A percentile compares a stretch with the other conserved stretches of the same genome.
These are phyloP conservation scores for Neocucurbitaria cava DNA, from an alignment of 2,329 filamentous ascomycete genomes.

Conservation along the genomic window DNA sequence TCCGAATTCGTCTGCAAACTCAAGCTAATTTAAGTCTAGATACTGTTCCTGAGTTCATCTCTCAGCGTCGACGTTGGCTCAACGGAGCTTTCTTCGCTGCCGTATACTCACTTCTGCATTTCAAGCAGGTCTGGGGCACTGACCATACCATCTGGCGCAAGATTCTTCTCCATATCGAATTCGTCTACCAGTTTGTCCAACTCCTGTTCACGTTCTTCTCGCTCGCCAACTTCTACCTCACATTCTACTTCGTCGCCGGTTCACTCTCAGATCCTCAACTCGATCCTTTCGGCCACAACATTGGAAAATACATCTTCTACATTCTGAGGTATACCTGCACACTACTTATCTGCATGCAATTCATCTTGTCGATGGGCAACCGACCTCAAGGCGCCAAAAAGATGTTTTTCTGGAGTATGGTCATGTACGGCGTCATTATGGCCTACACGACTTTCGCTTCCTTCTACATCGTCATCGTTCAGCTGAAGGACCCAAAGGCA, in stretches of 20 bases:
- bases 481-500: conserved; percentile 65
- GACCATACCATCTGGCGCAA: conserved; percentile 92
- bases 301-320: conserved; percentile 84
- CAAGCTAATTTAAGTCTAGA: conserved; percentile 60
- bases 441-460: conserved; percentile 89
- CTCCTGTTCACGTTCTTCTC: conserved; percentile 98
- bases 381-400: conserved; percentile 92
- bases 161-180: conserved; percentile 90
- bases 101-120: conserved; percentile 95
- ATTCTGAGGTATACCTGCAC: conserved; percentile 85
- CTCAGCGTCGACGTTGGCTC: conserved; percentile 93
- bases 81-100: conserved; percentile 99
- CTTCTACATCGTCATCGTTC: conserved; percentile 86
- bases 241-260: conserved; percentile 97
- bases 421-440: conserved; percentile 95
- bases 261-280: conserved; percentile 79
- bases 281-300: conserved; percentile 90
- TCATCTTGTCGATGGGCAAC: conserved; percentile 95
- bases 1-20: background rate
- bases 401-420: conserved; percentile 86
- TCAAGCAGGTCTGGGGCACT: conserved; percentile 88
- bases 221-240: conserved; percentile 97
- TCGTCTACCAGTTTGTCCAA: conserved; percentile 91
- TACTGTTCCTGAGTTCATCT: conserved; percentile 93
- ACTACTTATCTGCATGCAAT: conserved; percentile 90